phyloP scores from a whole-genome alignment of 2,329 filamentous ascomycete species.

The Dactylellina parvicollis region DNA sequence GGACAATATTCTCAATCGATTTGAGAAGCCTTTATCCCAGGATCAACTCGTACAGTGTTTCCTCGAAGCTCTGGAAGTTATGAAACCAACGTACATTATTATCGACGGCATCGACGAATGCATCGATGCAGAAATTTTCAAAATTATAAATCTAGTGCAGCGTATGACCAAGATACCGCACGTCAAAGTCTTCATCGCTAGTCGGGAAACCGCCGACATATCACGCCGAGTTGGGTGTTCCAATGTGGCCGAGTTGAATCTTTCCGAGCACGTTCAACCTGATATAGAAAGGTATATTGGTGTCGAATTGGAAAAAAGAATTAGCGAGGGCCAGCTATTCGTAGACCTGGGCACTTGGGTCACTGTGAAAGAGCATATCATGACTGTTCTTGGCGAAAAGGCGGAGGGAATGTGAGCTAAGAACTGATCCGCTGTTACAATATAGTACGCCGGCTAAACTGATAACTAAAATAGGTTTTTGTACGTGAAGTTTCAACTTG shows the following conservation, averaged over 20 bases:
- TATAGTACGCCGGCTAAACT: not conserved
- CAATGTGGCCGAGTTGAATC: not conserved
- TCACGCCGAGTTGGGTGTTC: not conserved
- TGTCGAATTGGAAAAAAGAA: slow-evolving; percentile 1
- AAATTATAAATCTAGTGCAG: not conserved
- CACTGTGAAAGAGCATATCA: slow-evolving; percentile 55
- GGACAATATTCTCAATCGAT: not conserved
- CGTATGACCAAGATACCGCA: not conserved
- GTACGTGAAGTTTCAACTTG: slow-evolving; percentile 61
- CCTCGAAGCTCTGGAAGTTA: not conserved
- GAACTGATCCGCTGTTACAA: slow-evolving; percentile 56
- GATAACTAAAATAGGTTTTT: slow-evolving; percentile 60
- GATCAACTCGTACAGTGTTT: not conserved
- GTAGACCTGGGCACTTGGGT: not conserved
- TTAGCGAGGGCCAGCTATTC: not conserved
- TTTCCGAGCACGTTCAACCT: not conserved
- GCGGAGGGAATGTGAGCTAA: slow-evolving; percentile 59
- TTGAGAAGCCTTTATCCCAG: slow-evolving; percentile 16
- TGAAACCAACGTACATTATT: slow-evolving; percentile 12
- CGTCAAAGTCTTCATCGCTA: slow-evolving; percentile 59
- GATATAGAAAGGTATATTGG: slow-evolving; percentile 14
- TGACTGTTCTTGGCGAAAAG: slow-evolving; percentile 55
- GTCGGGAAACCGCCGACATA: slow-evolving; percentile 56
- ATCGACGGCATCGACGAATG: slow-evolving; percentile 56
- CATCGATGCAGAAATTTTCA: slow-evolving; percentile 18